Evolutionary conservation across 2,329 filamentous ascomycete species (phyloP), one percentile per base, ranked within the genome.

Genomic region (Fusarium protoensiforme): DNA sequence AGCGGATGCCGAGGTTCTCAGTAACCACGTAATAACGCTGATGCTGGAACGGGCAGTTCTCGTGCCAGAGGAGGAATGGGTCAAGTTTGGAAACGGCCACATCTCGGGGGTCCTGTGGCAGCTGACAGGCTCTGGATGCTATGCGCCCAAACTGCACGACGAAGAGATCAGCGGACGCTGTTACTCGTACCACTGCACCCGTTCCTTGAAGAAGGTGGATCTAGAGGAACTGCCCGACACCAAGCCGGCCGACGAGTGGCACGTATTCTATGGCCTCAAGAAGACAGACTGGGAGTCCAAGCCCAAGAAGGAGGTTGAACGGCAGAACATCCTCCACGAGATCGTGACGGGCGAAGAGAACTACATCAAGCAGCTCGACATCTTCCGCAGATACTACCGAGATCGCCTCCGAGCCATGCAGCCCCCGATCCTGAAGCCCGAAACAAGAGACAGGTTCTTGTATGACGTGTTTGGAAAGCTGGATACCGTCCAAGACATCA

Each of bases 61-160:
- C 35, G 86, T 97, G 7, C 92, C 92, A 16, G 96, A 98, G 36
- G 96, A 99, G 81, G 97, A 99, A 84, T 99, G 97, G 96, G 92
- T 99, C 74, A 98, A 97, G 80, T 95, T 98, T 79, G 93, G 94
- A 8, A 87, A 89, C 1, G 94, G 92, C 8, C 90, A 89, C 27
- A 91, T 98, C 78, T 95, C 93, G 24, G 97, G 96, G 64, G 95
- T 99, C 6, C 85, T 99, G 51, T 98, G 93, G 88, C 97, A 99
- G 81, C 86, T 99, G 57, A 98, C 95, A 4, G 95, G 95, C 8
- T 91, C 91, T 24, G 96, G 96, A 16, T 99, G 96, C 80, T 99
- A 99, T 81, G 92, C 96, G 5, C 90, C 94, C 1, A 94, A 92
- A 78, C 82, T 98, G 10, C 96, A 99, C 80, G 88, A 93, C 64